A percentile compares a stretch with the other conserved stretches of the same genome.
Conservation (phyloP, 140 eudicot genomes). For the Cichorium intybus region DNA sequence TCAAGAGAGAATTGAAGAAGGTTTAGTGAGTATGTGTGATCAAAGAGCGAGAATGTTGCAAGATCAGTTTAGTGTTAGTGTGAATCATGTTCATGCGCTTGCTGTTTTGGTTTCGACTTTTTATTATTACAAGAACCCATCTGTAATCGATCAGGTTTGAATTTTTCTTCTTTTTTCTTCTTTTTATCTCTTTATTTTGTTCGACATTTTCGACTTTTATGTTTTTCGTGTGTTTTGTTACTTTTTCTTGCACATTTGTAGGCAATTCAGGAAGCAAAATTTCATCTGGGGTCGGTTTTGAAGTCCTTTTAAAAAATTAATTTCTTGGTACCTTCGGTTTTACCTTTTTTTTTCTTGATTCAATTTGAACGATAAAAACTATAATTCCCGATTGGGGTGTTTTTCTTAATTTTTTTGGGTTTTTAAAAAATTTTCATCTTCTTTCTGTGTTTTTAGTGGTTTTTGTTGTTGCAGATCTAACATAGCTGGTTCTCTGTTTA, state of each 20-base stretch:
- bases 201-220: background rate
- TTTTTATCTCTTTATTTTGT: background rate
- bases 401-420: too few species aligned
- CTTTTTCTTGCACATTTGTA: background rate
- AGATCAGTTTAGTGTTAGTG: constrained; percentile 85
- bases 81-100: constrained; percentile 90
- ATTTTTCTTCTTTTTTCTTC: background rate
- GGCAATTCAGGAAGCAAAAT: constrained; percentile 1
- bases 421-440: background rate
- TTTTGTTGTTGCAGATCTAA: constrained; percentile 7
- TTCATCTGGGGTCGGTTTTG: background rate
- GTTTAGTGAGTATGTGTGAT: constrained; percentile 80
- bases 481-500: background rate
- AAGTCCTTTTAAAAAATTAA: background rate
- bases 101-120: constrained; percentile 81
- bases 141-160: constrained; percentile 88
- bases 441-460: constrained; percentile 10
- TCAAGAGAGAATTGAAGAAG: constrained; percentile 66
- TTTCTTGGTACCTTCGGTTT: background rate
- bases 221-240: background rate
- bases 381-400: background rate
- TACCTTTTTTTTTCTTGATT: background rate
- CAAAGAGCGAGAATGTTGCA: constrained; percentile 91
- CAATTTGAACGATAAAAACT: background rate
- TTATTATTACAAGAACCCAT: constrained; percentile 67